Base-by-base conservation (phyloP, 2,329 filamentous ascomycete genomes). In the Lecanicillium sp. region DNA sequence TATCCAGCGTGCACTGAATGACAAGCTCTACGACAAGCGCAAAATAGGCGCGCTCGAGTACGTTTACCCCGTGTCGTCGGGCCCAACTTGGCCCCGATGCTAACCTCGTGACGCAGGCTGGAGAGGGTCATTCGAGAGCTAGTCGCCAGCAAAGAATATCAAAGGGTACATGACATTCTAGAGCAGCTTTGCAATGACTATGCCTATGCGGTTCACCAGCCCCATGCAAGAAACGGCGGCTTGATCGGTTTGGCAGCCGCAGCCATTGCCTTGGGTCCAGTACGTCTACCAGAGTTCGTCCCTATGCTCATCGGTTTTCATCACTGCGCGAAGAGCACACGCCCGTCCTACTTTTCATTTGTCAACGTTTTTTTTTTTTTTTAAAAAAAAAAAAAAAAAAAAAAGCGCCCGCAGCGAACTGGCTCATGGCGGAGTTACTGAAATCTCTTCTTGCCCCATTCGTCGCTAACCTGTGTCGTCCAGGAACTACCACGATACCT, bases 21-120 rank as follows among this genome's bases (percentile, higher is more conserved):
- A 98, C 72, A 98, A 96, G 79, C 84, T 97, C 63, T 98, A 98
- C 67, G 93, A 98, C 65, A 95, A 94, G 75, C 83, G 94, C 64
- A 98, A 98, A 70, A 84, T 90, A 62, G 93, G 93, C 55, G 93
- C 94, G 59, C 80, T 98, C 50, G 93, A 98, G 90, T 95, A 83
- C 61, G 86, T 73, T 44, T 50, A 30, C 33, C 40, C 32, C 21
- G 38, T 32, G 12, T 38, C 30, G 19, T 24, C 32, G 27, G 42
- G 46, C 26, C 21, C 32, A 49, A 24, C 19, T 23, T 20, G 19
- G 19, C 21, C 19, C 24, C 40, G 12, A 30, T 29, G 40, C 58
- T 58, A 53, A 59, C 17, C 26, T 23, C 46, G 42, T 38, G 15
- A 42, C 37, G 42, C 60, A 95, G 90, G 58, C 84, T 98, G 57